Base-by-base conservation (phyloP, 257 asterid species). In the Penstemon barbatus region DNA sequence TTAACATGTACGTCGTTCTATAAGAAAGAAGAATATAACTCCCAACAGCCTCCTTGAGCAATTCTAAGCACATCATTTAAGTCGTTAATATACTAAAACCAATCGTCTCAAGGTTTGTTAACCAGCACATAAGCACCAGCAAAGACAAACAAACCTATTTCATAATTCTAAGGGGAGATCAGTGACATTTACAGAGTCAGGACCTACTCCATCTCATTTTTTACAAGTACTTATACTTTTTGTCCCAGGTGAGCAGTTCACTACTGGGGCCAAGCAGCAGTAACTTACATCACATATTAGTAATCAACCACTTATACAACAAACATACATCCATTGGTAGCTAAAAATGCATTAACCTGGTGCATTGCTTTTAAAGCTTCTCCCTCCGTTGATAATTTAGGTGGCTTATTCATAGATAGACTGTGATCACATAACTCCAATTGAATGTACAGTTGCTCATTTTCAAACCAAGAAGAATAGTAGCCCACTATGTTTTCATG, bases 381-480 rank as follows among this genome's bases (percentile, higher is more conserved):
- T 41, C 71, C 77, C 74, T 88, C 97, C 0, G 88, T 79, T 64
- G 72, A 88, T 73, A 78, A 66, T 67, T 78, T 84, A 63, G 80
- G 54, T 57, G 61, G 74, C 46, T 57, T 81, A 51, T 63, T 75
- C 69, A 73, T 67, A 57, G 95, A 88, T 40, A 93, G 87, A 78
- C 95, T 86, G 77, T 68, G 89, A 78, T 93, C 96, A 74, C 98
- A 90, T 71, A 93, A 84, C 87, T 93, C 98, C 90, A 93, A 68
- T 74, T 90, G 98, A 79, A 93, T 93, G 71, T 88, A 88, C 48
- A 93, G 90, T 55, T 88, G 87, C 75, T 88, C 92, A 56, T 88
- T 82, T 61, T 93, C 98, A 77, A 93, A 93, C 98, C 98, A 93
- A 74, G 96, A 85, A 70, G 95, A 77, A 65, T 84, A 78, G 80